Conservation (phyloP, 371 early-diverging fungal species). For the Mycotypha africana region DNA sequence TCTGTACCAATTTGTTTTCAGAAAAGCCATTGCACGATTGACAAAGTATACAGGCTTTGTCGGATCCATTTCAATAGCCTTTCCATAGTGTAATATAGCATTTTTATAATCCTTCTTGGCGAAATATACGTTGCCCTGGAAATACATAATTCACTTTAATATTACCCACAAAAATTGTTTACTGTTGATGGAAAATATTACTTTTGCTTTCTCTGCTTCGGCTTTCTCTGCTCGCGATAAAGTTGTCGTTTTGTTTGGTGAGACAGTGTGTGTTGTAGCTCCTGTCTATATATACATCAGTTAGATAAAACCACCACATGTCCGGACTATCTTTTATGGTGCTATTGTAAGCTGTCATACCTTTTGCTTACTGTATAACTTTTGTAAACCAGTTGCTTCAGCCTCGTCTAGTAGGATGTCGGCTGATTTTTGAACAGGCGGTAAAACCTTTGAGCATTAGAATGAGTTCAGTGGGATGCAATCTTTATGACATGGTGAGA, state of each 20-base stretch:
- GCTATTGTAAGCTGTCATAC: neutral
- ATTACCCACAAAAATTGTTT: neutral
- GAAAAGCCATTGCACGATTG: conserved; percentile 83
- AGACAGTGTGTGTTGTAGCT: neutral
- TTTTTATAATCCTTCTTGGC: conserved; percentile 61
- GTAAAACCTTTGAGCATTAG: conserved; percentile 9
- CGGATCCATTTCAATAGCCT: conserved; percentile 65
- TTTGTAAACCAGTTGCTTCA: conserved; percentile 12
- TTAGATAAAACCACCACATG: neutral
- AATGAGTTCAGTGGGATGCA: neutral
- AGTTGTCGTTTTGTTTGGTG: neutral
- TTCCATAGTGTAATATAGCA: conserved; percentile 66
- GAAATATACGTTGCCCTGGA: conserved; percentile 76
- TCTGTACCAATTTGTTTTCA: conserved; percentile 73
- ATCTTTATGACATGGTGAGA: neutral
- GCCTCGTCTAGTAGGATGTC: conserved; percentile 10
- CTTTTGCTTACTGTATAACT: neutral
- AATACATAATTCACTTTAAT: neutral
- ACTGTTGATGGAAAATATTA: conserved; percentile 8
- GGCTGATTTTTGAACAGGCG: conserved; percentile 8
- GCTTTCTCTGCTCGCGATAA: conserved; percentile 26
- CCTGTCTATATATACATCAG: neutral
- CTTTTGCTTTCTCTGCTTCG: conserved; percentile 62
- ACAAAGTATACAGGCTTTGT: conserved; percentile 55
- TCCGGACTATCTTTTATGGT: too few species aligned